Evolutionary conservation across 805 yeast genomes (phyloP).

Genomic region (Schwanniomyces polymorphus): DNA sequence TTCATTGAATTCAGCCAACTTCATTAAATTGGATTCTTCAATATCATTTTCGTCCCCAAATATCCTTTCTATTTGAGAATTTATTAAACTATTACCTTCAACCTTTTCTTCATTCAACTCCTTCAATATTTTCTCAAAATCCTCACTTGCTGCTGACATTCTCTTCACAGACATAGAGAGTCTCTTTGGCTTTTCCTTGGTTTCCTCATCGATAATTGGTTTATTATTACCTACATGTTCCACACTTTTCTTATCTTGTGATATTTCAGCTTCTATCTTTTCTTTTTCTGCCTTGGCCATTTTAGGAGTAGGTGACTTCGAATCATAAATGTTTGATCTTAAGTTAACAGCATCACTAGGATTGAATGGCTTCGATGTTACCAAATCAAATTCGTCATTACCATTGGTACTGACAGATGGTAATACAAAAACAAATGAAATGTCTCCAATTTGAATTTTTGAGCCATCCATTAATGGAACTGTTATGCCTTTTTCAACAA

Average conservation of each 20-base stretch:
- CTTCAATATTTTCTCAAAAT: slow-evolving; percentile 33
- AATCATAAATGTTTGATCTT: slow-evolving; percentile 47
- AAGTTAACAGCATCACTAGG: slow-evolving; percentile 64
- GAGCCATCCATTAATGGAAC: slow-evolving; percentile 82
- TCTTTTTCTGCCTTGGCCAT: slow-evolving; percentile 34
- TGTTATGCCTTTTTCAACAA: slow-evolving; percentile 88
- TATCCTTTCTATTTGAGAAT: slow-evolving; percentile 31
- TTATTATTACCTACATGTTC: neutral
- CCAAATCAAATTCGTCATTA: slow-evolving; percentile 18
- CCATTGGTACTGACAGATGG: slow-evolving; percentile 61
- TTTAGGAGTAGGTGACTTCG: slow-evolving; percentile 11
- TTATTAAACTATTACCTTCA: slow-evolving; percentile 26
- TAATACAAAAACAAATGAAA: slow-evolving; percentile 81
- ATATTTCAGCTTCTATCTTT: slow-evolving; percentile 1
- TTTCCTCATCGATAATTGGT: neutral
- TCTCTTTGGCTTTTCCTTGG: slow-evolving; percentile 15
- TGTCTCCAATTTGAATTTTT: slow-evolving; percentile 90
- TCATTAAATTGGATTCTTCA: slow-evolving; percentile 15
- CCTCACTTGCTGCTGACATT: slow-evolving; percentile 40
- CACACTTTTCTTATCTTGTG: slow-evolving; percentile 2
- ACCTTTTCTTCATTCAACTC: slow-evolving; percentile 36
- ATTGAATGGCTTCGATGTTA: slow-evolving; percentile 42
- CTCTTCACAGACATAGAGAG: slow-evolving; percentile 38
- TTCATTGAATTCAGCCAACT: slow-evolving; percentile 16
- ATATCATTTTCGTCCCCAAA: slow-evolving; percentile 22